phyloP scores from a whole-genome alignment of 768 basidiomycete species.

The Termitomyces bulborhizus region DNA sequence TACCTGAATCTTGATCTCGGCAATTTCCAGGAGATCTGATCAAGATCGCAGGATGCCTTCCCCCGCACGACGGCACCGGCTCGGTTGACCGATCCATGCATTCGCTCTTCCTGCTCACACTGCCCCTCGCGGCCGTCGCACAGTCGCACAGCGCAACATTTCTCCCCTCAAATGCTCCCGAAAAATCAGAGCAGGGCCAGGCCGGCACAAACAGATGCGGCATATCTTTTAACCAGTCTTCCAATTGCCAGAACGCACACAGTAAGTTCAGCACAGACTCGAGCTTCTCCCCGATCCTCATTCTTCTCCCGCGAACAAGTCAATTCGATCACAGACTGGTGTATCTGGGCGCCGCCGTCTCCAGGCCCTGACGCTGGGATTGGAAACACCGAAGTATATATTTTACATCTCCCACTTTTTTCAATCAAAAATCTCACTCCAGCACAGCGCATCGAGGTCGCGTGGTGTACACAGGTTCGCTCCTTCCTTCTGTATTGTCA shows the following conservation, averaged over 20 bases:
- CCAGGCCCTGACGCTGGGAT: slow-evolving; percentile 47
- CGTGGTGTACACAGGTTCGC: slow-evolving; percentile 36
- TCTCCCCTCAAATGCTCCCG: slow-evolving; percentile 41
- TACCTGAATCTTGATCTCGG: slow-evolving; percentile 21
- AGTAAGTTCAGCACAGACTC: slow-evolving; percentile 26
- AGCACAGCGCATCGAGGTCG: slow-evolving; percentile 32
- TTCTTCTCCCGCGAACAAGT: slow-evolving; percentile 24
- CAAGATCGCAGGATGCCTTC: no score
- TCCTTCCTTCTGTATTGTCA: not conserved
- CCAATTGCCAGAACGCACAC: slow-evolving; percentile 63
- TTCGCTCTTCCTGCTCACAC: not conserved
- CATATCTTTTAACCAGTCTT: slow-evolving; percentile 43
- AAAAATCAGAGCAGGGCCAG: slow-evolving; percentile 51
- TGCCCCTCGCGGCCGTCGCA: not conserved
- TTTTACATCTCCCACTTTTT: not conserved
- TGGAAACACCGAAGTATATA: slow-evolving; percentile 51
- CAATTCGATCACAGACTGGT: slow-evolving; percentile 50
- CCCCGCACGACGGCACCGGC: not conserved
- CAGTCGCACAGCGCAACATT: slow-evolving; percentile 39
- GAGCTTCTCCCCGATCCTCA: not conserved
- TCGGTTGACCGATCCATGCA: not conserved
- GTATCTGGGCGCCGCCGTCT: slow-evolving; percentile 37
- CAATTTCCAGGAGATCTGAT: no score
- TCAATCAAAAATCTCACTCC: slow-evolving; percentile 9
- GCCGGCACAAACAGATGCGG: slow-evolving; percentile 64